Evolutionary conservation across 352 stramenopile genomes (phyloP), one percentile per base, ranked within the genome.

Genomic region (Phytophthora megakarya): DNA sequence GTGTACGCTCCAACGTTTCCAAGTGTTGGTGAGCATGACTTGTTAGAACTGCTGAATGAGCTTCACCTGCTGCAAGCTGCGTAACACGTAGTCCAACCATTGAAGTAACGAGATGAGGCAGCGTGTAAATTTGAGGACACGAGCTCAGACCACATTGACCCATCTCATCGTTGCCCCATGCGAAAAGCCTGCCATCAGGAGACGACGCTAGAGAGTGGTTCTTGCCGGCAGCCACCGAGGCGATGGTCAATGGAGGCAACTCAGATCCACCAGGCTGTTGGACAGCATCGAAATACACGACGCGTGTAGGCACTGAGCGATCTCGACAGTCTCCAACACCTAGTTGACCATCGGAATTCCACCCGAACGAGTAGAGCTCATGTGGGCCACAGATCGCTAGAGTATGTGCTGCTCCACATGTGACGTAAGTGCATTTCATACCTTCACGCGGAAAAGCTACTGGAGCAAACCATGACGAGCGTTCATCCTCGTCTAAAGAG

Each of bases 121-220:
- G 49, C 0, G 78, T 93, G 59, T 93, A 93, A 28, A 90, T 76
- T 56, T 93, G 81, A 21, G 84, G 80, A 57, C 81, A 90, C n/a
- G 74, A 66, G 2, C 71, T 75, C 30, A 93, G 46, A 39, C 84
- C 81, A 37, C 84, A 93, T 67, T 93, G 84, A 12, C 84, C 80
- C 26, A 91, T 76, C 58, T 91, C 84, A 44, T 90, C 81, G 43
- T 75, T 87, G 1, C 84, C 84, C 84, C 84, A 93, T 0, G 84
- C 78, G 47, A 89, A 90, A 5, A 91, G 50, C 8, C 77, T 67
- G 12, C 68, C 73, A 49, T 93, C 84, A 25, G 78, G 65, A 10
- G 73, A 67, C 16, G 65, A 71, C 11, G 55, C 76, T 0, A 90
- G 52, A 21, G 84, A 93, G 58, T 93, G 81, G 9, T 73, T 47